A percentile compares a stretch with the other conserved stretches of the same genome.
phyloP scores from a whole-genome alignment of 441 rosid genomes.

The Brassica balearica region DNA sequence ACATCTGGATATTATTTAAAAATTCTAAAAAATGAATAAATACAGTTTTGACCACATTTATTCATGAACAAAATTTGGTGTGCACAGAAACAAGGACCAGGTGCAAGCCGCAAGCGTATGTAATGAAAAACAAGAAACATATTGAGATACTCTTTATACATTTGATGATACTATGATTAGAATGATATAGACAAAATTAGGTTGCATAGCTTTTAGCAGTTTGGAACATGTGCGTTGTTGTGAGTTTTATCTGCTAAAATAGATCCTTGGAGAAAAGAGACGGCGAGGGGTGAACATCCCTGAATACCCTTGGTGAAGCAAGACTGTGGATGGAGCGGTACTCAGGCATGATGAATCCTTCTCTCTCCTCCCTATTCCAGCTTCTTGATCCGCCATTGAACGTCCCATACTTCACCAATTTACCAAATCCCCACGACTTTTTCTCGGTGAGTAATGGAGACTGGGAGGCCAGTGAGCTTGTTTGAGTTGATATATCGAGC shows the following conservation, averaged over 20 bases:
- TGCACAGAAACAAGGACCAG: slow-evolving; percentile 3
- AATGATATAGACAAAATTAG: neutral
- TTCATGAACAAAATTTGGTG: slow-evolving; percentile 34
- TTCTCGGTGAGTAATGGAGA: slow-evolving; percentile 68
- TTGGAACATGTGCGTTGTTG: neutral
- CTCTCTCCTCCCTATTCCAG: slow-evolving; percentile 44
- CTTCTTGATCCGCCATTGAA: slow-evolving; percentile 51
- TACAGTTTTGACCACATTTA: slow-evolving; percentile 6
- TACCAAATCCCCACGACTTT: slow-evolving; percentile 71
- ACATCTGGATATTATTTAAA: too few species aligned
- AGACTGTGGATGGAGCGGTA: slow-evolving; percentile 56
- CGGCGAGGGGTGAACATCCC: slow-evolving; percentile 80
- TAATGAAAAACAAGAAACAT: slow-evolving; percentile 25
- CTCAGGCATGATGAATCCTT: slow-evolving; percentile 52
- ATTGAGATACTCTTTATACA: slow-evolving; percentile 27
- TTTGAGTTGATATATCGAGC: slow-evolving; percentile 68
- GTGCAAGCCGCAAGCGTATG: neutral
- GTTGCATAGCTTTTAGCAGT: slow-evolving; percentile 1
- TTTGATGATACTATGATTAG: neutral
- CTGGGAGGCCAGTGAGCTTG: slow-evolving; percentile 65
- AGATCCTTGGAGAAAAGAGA: slow-evolving; percentile 63
- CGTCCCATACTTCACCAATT: slow-evolving; percentile 64
- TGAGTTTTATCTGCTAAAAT: slow-evolving; percentile 48
- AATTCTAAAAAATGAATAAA: neutral
- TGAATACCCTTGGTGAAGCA: slow-evolving; percentile 34